phyloP scores from a whole-genome alignment of 805 yeast genomes.

The Suhomyces vadensis region DNA sequence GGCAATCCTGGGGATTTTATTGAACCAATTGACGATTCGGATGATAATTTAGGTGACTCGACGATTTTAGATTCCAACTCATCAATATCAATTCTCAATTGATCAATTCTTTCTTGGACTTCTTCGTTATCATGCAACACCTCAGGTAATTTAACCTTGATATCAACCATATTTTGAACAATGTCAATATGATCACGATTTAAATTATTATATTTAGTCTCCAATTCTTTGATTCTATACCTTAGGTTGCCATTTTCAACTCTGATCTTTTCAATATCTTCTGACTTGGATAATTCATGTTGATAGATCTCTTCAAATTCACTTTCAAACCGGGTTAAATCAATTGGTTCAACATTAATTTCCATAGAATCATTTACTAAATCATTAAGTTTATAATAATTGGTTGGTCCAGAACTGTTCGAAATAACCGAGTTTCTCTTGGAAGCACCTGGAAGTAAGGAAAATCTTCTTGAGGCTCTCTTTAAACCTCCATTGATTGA shows the following conservation, averaged over 20 bases:
- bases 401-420: constrained; percentile 8
- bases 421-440: constrained; percentile 19
- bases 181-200: constrained; percentile 83
- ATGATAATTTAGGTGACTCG: constrained; percentile 11
- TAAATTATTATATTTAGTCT: constrained; percentile 63
- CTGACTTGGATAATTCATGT: constrained; percentile 63
- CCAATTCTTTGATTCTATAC: constrained; percentile 70
- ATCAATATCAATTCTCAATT: constrained; percentile 28
- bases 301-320: constrained; percentile 77
- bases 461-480: constrained; percentile 19
- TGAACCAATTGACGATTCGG: constrained; percentile 12
- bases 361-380: constrained; percentile 79
- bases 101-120: constrained; percentile 46
- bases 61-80: constrained; percentile 45
- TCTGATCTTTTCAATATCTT: constrained; percentile 59
- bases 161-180: constrained; percentile 83
- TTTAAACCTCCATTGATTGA: constrained; percentile 12
- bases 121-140: constrained; percentile 73
- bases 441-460: constrained; percentile 25
- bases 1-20: constrained; percentile 21
- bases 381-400: constrained; percentile 63
- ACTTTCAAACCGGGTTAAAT: constrained; percentile 64
- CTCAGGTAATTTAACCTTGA: constrained; percentile 73
- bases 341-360: constrained; percentile 70
- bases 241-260: constrained; percentile 70